Conservation (phyloP, 2,329 filamentous ascomycete genomes). For the Penicillium paneum region DNA sequence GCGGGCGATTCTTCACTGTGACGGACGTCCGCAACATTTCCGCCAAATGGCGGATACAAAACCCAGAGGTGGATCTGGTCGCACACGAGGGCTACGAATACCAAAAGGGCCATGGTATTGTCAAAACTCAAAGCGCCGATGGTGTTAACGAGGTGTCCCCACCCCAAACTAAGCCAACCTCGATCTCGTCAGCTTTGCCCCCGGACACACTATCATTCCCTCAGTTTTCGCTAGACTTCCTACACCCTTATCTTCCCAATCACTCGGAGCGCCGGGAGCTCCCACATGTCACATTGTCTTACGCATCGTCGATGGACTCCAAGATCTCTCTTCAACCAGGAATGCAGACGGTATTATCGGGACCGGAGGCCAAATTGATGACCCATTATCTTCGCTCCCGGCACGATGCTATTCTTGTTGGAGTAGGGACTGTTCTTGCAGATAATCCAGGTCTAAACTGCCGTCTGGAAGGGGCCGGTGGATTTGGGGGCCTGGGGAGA, state of each 20-base stretch:
- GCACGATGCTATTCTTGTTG: slow-evolving; percentile 82
- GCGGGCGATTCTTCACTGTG: slow-evolving; percentile 46
- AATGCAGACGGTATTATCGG: slow-evolving; percentile 77
- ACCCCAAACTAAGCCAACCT: slow-evolving; percentile 8
- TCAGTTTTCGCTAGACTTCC: slow-evolving; percentile 43
- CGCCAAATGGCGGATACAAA: slow-evolving; percentile 48
- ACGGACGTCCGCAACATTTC: slow-evolving; percentile 50
- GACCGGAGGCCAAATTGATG: slow-evolving; percentile 81
- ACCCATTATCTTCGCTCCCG: slow-evolving; percentile 82
- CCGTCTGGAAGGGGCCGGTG: slow-evolving; percentile 61
- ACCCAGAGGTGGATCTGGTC: slow-evolving; percentile 43
- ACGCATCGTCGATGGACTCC: slow-evolving; percentile 85
- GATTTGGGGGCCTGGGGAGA: slow-evolving; percentile 53
- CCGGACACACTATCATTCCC: slow-evolving; percentile 48
- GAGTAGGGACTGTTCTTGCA: slow-evolving; percentile 76
- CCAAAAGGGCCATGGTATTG: slow-evolving; percentile 44
- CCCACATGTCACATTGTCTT: slow-evolving; percentile 74
- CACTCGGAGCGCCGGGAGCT: slow-evolving; percentile 33
- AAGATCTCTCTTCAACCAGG: slow-evolving; percentile 73
- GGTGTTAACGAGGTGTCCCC: slow-evolving; percentile 11
- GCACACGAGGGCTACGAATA: slow-evolving; percentile 47
- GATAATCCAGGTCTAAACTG: slow-evolving; percentile 87
- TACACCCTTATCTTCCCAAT: slow-evolving; percentile 53
- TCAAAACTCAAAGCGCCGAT: slow-evolving; percentile 29
- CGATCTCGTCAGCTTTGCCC: slow-evolving; percentile 24